A percentile compares a stretch with the other conserved stretches of the same genome.
These are phyloP conservation scores for Hymenoscyphus occultus DNA, from an alignment of 2,329 filamentous ascomycete species.

Conservation along the genomic window DNA sequence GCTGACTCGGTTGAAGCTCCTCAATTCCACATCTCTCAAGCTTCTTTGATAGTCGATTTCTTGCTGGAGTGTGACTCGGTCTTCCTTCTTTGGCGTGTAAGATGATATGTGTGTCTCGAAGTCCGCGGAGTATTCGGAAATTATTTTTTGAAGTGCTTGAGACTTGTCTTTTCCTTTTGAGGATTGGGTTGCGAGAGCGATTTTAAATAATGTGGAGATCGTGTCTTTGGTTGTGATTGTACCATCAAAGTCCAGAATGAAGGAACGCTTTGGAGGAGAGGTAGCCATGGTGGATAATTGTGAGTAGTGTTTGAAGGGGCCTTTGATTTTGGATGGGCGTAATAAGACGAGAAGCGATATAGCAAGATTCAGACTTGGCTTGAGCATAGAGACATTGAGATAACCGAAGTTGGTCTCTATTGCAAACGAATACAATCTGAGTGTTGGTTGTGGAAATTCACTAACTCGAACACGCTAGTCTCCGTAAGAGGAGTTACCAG, in stretches of 20 bases:
- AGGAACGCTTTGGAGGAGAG: slow-evolving; percentile 3
- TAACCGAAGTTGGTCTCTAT: background rate
- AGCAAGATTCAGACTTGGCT: background rate
- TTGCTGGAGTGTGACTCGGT: slow-evolving; percentile 20
- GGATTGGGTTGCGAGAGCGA: slow-evolving; percentile 20
- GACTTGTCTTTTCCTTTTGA: slow-evolving; percentile 13
- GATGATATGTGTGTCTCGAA: slow-evolving; percentile 17
- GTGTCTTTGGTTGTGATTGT: slow-evolving; percentile 36
- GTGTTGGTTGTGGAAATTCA: no score
- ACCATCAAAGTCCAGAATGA: slow-evolving; percentile 35
- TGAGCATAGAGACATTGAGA: background rate
- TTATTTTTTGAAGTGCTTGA: slow-evolving; percentile 15
- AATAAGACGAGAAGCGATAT: background rate
- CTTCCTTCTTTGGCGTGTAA: slow-evolving; percentile 22
- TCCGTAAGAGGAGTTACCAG: no score
- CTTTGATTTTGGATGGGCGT: background rate
- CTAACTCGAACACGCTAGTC: no score
- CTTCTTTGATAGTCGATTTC: slow-evolving; percentile 26
- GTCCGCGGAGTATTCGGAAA: slow-evolving; percentile 25
- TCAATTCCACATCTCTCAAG: slow-evolving; percentile 26
- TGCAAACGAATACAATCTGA: no score
- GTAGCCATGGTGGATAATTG: background rate
- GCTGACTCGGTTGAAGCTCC: slow-evolving; percentile 30
- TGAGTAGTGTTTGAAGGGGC: background rate
- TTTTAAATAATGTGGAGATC: slow-evolving; percentile 22